Percentiles rank a stretch among this genome's conserved stretches.
Evolutionary conservation across 106 monocot genomes (phyloP).

Genomic region (Dendrobium nobile): DNA sequence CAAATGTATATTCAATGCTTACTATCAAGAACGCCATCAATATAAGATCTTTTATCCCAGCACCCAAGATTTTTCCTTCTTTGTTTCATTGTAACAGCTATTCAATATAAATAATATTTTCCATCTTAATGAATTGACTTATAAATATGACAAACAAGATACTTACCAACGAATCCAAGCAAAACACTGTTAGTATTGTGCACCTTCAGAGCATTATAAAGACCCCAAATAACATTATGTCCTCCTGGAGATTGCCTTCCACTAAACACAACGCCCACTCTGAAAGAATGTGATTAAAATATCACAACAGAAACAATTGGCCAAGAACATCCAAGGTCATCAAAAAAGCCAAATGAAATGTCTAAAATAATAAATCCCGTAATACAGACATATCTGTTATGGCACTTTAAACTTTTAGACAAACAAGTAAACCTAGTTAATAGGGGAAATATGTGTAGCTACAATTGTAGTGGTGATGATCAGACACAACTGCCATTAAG

Average conservation of each 20-base stretch:
- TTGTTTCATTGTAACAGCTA: background rate
- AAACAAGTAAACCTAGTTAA: background rate
- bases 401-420: background rate
- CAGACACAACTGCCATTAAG: background rate
- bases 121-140: background rate
- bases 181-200: constrained; percentile 68
- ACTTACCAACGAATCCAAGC: constrained; percentile 91
- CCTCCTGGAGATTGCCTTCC: constrained; percentile 97
- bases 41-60: background rate
- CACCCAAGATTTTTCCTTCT: background rate
- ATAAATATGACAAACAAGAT: background rate
- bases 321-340: background rate
- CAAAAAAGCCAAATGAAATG: background rate
- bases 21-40: background rate
- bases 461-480: background rate
- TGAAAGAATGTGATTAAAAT: constrained; percentile 24
- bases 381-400: background rate
- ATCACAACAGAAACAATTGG: background rate
- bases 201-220: constrained; percentile 64
- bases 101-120: background rate
- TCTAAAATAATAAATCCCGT: background rate
- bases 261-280: constrained; percentile 89
- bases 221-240: constrained; percentile 97
- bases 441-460: background rate
- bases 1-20: background rate